A percentile compares a stretch with the other conserved stretches of the same genome.
phyloP scores from a whole-genome alignment of 75 land plant genomes.

The Cryptomeria japonica region DNA sequence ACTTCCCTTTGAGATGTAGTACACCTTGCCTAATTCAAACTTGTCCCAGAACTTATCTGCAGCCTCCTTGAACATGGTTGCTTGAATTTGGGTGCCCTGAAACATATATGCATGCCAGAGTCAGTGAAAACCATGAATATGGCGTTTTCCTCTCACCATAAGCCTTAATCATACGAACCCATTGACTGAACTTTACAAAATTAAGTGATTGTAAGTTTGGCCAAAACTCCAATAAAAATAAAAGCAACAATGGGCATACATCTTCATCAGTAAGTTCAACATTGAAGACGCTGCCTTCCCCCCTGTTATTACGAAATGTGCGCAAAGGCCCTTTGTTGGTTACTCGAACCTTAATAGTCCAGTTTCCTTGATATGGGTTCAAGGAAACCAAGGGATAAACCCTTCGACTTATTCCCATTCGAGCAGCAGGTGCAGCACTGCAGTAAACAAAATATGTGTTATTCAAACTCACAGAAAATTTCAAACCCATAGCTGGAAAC shows the following conservation, averaged over 20 bases:
- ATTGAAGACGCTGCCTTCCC: constrained; percentile 92
- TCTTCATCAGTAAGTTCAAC: constrained; percentile 97
- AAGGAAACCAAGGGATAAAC: constrained; percentile 88
- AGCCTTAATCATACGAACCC: neutral
- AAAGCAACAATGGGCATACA: constrained; percentile 37
- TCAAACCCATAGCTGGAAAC: neutral
- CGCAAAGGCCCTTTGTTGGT: constrained; percentile 91
- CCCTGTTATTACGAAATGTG: constrained; percentile 75
- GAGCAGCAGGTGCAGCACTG: constrained; percentile 78
- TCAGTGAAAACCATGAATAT: constrained; percentile 2
- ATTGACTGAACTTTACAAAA: neutral
- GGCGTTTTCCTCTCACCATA: neutral
- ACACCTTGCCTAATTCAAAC: constrained; percentile 90
- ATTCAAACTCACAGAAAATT: neutral
- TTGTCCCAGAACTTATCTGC: constrained; percentile 80
- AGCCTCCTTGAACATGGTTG: constrained; percentile 96
- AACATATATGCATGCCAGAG: constrained; percentile 4
- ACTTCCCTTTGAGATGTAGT: constrained; percentile 85
- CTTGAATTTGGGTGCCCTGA: constrained; percentile 98
- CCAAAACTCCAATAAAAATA: neutral
- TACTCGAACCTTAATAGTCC: constrained; percentile 95
- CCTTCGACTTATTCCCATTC: constrained; percentile 82
- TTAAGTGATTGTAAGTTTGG: neutral
- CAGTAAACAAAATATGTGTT: neutral
- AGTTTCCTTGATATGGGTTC: constrained; percentile 92